Evolutionary conservation across 768 basidiomycete species (phyloP), one percentile per base, ranked within the genome.

Genomic region (Guyanaporus albipodus): DNA sequence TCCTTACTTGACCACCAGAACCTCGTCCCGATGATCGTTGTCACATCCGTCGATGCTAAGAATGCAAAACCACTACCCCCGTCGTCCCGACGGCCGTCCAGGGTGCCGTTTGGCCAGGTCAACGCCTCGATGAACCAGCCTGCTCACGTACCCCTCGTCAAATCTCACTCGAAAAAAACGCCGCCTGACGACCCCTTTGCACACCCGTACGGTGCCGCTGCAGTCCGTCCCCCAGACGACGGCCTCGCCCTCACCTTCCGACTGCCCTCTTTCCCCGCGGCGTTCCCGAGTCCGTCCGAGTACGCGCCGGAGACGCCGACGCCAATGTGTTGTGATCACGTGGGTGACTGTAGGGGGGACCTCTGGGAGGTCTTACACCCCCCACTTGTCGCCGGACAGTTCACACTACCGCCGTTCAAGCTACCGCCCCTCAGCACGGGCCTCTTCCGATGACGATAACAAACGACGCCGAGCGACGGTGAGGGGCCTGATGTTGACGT

Each of bases 1-100:
- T 2, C 6, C 12, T 29, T 32, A 26, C 38, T 18, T 22, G 28
- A 3, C 15, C 21, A 47, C 14, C 44, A 55, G 18, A 46, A 42
- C 10, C n/a, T 18, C 27, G 38, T 61, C 17, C 61, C 61, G 1
- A 49, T 38, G 42, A 62, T 62, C 38, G 28, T 62, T 15, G 35
- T 62, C 45, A 64, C 61, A 2, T 62, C 61, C 31, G 62, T 50
- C 19, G 59, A 50, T 12, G 59, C 61, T 26, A 56, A 61, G 8
- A 49, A 58, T n/a, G 33, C 52, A 0, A 64, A 48, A 42, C 59
- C 56, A 4, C 45, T 61, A 10, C 59, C 50, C 8, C 39, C 31
- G 1, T 64, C 59, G 0, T 15, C 38, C 14, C 40, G 17, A 5
- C 59, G 44, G 8, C 37, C 44, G 11, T 44, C 48, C 8, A 52